Conservation (phyloP, 371 early-diverging fungal species). For the Saksenaea oblongispora region DNA sequence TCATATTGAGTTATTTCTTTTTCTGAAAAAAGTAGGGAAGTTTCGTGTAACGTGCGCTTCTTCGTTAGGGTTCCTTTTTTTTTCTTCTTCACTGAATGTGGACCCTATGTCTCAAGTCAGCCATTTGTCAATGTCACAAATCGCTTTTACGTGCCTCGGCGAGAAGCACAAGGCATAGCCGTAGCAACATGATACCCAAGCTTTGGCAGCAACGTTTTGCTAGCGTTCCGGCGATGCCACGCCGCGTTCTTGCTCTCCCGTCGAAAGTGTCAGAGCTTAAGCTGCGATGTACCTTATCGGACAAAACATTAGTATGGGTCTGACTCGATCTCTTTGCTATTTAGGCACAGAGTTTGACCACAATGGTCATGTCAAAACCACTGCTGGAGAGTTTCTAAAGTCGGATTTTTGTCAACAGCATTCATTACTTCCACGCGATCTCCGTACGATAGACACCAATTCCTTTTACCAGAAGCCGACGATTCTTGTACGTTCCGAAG, state of each 20-base stretch:
- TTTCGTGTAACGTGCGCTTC: neutral
- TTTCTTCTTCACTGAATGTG: neutral
- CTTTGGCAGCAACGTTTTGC: neutral
- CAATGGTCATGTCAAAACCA: constrained; percentile 67
- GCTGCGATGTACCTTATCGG: constrained; percentile 25
- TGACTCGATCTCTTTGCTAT: neutral
- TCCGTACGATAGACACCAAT: constrained; percentile 79
- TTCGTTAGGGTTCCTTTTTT: neutral
- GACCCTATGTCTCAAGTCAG: neutral
- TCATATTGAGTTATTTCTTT: neutral
- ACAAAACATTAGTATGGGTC: neutral
- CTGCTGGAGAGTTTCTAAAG: constrained; percentile 78
- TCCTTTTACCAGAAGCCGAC: constrained; percentile 81
- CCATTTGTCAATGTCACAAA: neutral
- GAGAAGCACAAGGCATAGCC: neutral
- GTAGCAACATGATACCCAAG: neutral
- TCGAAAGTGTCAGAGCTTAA: constrained; percentile 31
- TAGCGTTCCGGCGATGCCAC: neutral
- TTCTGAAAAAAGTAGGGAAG: neutral
- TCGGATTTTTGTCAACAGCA: constrained; percentile 76
- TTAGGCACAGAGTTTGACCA: constrained; percentile 77
- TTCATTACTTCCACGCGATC: constrained; percentile 75
- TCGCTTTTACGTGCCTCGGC: neutral
- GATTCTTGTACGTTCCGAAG: constrained; percentile 83
- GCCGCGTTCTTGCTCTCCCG: constrained; percentile 13